phyloP scores from a whole-genome alignment of 805 yeast species.

The Lipomyces anomalus region DNA sequence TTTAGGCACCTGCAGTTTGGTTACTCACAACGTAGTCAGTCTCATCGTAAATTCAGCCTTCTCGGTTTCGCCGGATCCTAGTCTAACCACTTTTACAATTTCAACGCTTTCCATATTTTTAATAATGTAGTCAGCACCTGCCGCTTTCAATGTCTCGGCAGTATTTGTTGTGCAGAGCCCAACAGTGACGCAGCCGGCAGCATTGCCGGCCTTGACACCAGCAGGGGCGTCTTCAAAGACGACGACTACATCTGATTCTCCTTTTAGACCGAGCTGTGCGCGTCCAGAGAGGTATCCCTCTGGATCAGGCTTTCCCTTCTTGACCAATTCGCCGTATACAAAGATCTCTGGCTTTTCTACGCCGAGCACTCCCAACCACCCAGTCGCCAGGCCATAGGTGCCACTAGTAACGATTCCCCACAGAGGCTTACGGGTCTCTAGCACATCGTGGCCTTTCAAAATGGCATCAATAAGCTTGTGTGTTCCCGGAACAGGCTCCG shows the following conservation, averaged over 20 bases:
- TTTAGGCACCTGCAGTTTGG: too few relatives aligned
- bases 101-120: constrained; percentile 47
- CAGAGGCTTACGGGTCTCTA: constrained; percentile 39
- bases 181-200: constrained; percentile 74
- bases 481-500: constrained; percentile 73
- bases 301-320: constrained; percentile 80
- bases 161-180: constrained; percentile 80
- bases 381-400: constrained; percentile 65
- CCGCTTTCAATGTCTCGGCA: constrained; percentile 58
- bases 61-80: neutral
- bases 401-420: constrained; percentile 92
- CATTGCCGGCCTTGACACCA: constrained; percentile 77
- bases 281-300: constrained; percentile 56
- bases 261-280: constrained; percentile 34
- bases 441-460: constrained; percentile 43
- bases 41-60: neutral
- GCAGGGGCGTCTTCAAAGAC: constrained; percentile 90
- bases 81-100: neutral
- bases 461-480: constrained; percentile 50
- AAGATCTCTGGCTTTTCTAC: constrained; percentile 63
- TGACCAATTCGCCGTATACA: constrained; percentile 76
- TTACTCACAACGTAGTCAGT: neutral
- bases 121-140: constrained; percentile 80
- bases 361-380: constrained; percentile 67
- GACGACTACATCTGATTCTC: constrained; percentile 42